Evolutionary conservation across 306 rosid species (phyloP), one percentile per base, ranked within the genome.

Genomic region (Leucaena leucocephala): DNA sequence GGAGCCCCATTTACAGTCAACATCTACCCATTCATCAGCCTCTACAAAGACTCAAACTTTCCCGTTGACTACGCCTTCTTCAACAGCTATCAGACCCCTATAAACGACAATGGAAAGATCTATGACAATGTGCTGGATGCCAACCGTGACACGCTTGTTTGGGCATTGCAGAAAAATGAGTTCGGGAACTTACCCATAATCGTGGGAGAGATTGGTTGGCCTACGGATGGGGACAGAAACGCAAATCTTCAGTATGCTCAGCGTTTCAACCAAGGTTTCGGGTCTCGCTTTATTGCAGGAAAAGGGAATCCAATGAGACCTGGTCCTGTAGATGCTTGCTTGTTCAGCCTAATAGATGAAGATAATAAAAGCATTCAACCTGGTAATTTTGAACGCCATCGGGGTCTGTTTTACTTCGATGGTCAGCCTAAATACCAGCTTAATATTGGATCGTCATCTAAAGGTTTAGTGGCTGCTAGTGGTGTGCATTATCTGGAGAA

Each of bases 21-120:
- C 86, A 91, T 95, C 80, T 95, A 95, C 68, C 98, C 98, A 62
- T 95, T 95, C 55, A 95, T 92, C 72, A 95, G 98, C 83, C 96
- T 95, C 38, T 87, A 91, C 76, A 0, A 50, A 2, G 84, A 91
- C 75, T 74, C 90, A 42, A 85, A 71, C 78, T 95, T 95, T 63
- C 98, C 98, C 0, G 63, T 72, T 0, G 98, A 91, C 76, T 95
- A 68, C 34, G 98, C 98, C 81, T 92, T 95, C 82, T 92, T 94
- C 68, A 87, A 90, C 9, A 98, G 98, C 74, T 86, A 78, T 57
- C 85, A 88, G 15, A 35, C 78, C 72, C 75, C 97, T 39, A 77
- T 92, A 74, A 82, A 71, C 14, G 98, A 94, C 84, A 85, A 89
- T 2, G 97, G 95, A 42, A 88, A 48, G 73, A 76, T 83, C 72